Evolutionary conservation across 2,329 filamentous ascomycete species (phyloP).

Genomic region (Trichoderma sp.): DNA sequence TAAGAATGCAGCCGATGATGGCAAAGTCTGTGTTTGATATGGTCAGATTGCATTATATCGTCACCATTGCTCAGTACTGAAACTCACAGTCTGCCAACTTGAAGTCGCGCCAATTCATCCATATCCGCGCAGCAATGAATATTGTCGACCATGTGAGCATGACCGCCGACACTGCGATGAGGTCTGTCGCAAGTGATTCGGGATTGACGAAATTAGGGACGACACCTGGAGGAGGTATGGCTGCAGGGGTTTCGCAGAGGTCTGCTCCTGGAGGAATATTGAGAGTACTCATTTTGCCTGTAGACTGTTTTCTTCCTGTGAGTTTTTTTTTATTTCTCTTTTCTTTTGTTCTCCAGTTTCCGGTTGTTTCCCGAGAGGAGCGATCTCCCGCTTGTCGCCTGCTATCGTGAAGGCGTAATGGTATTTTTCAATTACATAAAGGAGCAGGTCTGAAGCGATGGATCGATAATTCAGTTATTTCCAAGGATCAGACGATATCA

Average conservation of each 20-base stretch:
- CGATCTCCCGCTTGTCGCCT: background rate
- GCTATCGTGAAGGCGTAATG: background rate
- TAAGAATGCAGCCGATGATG: background rate
- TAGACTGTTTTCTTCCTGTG: background rate
- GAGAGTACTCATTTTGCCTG: background rate
- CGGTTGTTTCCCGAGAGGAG: background rate
- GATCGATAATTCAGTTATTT: background rate
- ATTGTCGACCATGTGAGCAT: background rate
- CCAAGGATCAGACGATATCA: background rate
- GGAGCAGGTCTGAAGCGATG: background rate
- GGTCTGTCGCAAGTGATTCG: background rate
- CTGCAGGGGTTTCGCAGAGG: slow-evolving; percentile 1
- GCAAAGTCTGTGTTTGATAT: background rate
- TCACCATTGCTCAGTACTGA: background rate
- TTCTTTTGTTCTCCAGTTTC: background rate
- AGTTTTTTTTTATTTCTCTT: background rate
- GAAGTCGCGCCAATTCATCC: background rate
- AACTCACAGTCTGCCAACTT: background rate
- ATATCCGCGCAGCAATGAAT: background rate
- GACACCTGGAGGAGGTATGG: background rate
- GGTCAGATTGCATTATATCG: background rate
- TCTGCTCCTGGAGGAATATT: background rate
- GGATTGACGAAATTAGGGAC: background rate
- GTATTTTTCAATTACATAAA: background rate
- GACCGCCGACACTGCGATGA: background rate